Conservation (phyloP, 441 rosid genomes). For the Jatropha podagrica region DNA sequence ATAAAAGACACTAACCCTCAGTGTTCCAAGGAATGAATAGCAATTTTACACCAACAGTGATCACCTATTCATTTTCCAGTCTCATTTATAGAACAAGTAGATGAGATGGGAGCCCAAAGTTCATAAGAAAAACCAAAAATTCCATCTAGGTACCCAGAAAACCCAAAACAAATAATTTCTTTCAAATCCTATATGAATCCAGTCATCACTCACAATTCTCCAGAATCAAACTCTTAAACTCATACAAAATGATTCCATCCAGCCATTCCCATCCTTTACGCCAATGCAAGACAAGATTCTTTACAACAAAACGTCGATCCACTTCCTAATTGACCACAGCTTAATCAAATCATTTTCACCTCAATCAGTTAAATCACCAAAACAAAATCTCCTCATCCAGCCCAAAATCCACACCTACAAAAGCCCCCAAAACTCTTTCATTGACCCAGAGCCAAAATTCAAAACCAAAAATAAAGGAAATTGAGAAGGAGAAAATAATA, state of each 20-base stretch:
- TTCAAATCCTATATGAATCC: background rate
- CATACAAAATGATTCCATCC: background rate
- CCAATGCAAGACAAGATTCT: background rate
- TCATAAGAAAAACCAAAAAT: background rate
- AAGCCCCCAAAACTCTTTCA: background rate
- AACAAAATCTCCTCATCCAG: background rate
- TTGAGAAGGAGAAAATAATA: background rate
- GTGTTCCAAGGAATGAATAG: background rate
- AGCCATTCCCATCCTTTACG: background rate
- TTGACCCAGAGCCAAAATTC: background rate
- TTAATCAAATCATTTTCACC: background rate
- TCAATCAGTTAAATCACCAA: background rate
- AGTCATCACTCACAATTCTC: background rate
- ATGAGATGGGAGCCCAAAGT: background rate
- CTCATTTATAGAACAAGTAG: background rate
- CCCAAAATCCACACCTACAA: slow-evolving; percentile 7
- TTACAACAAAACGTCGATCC: background rate
- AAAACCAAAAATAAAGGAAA: background rate
- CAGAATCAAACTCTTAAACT: background rate
- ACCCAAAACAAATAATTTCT: background rate
- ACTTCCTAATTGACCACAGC: background rate
- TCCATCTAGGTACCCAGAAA: background rate
- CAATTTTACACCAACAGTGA: background rate
- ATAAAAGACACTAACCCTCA: background rate
- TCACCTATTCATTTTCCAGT: background rate